Percentiles rank a stretch among this genome's conserved stretches.
These are phyloP conservation scores for Paramecium octaurelia DNA, from an alignment of 73 alveolate genomes.

Conservation along the genomic window DNA sequence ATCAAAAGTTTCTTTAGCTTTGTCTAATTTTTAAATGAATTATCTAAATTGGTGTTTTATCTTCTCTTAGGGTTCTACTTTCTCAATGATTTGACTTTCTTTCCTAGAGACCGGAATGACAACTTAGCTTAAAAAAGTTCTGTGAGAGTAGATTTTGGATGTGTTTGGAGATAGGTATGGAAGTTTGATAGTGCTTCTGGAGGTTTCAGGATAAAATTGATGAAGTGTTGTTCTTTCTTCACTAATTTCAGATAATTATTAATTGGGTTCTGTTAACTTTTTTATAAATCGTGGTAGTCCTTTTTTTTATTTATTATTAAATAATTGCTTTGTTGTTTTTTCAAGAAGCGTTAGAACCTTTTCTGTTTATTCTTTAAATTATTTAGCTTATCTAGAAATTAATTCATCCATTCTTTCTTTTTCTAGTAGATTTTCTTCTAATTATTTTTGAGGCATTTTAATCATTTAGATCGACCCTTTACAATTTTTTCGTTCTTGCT, in stretches of 20 bases:
- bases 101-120: not conserved
- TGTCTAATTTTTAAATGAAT: not conserved
- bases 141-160: not conserved
- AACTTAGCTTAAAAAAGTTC: not conserved
- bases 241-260: not conserved
- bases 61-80: not conserved
- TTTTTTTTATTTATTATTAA: not conserved
- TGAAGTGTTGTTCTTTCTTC: not conserved
- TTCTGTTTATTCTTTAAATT: slow-evolving; percentile 5
- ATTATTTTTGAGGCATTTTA: not conserved
- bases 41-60: not conserved
- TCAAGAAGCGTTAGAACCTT: slow-evolving; percentile 13
- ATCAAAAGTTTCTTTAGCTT: not conserved
- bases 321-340: not conserved
- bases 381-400: not conserved
- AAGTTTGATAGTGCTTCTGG: not conserved
- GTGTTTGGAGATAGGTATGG: slow-evolving; percentile 16
- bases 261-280: not conserved
- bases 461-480: not conserved
- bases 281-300: not conserved
- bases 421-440: not conserved
- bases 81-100: not conserved
- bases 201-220: not conserved
- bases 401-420: not conserved
- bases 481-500: not conserved